phyloP scores from a whole-genome alignment of 768 basidiomycete species.

The Mycena vitilis region DNA sequence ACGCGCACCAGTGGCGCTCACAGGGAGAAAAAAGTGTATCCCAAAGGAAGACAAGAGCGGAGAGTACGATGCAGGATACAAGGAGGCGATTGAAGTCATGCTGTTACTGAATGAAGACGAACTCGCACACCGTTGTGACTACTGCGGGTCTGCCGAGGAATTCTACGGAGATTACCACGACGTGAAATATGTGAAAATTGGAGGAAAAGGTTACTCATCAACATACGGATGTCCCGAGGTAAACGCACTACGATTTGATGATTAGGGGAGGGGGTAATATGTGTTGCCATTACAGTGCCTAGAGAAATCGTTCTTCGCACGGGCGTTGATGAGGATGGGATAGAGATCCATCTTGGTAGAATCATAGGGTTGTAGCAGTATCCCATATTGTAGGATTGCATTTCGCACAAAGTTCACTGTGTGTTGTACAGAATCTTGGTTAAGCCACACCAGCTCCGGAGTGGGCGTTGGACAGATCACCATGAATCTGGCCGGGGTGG shows the following conservation, averaged over 20 bases:
- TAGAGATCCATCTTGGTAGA: too few relatives aligned
- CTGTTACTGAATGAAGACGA: background rate
- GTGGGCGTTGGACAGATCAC: too few relatives aligned
- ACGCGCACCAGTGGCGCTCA: background rate
- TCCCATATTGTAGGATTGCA: too few relatives aligned
- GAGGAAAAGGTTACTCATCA: background rate
- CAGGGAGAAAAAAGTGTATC: background rate
- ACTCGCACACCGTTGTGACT: constrained; percentile 11
- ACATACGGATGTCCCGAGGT: background rate
- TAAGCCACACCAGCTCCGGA: too few relatives aligned
- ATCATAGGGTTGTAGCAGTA: too few relatives aligned
- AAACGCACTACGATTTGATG: background rate
- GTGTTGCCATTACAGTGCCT: background rate
- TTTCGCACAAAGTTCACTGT: too few relatives aligned
- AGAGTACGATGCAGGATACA: too few relatives aligned
- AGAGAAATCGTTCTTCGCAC: background rate
- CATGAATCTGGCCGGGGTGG: too few relatives aligned
- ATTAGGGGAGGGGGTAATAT: too few relatives aligned
- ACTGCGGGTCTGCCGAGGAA: background rate
- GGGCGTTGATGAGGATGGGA: too few relatives aligned
- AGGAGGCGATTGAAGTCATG: background rate
- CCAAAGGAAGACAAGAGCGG: background rate
- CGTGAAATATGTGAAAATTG: background rate
- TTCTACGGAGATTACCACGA: background rate
- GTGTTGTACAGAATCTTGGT: too few relatives aligned